Base-by-base conservation (phyloP, 371 early-diverging fungal species). In the Umbelopsis sp. region DNA sequence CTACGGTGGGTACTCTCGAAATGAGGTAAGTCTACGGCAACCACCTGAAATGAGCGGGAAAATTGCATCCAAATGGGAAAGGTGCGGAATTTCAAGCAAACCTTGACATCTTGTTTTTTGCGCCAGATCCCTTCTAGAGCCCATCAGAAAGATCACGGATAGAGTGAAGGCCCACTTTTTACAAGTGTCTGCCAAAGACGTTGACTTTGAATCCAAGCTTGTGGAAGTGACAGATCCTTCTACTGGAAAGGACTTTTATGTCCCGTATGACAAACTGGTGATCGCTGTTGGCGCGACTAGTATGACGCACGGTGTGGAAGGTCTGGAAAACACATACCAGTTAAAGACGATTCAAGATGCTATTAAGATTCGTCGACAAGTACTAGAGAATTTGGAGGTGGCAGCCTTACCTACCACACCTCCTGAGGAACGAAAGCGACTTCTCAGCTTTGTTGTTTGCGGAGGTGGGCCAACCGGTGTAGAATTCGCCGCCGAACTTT, bases 401-500 rank as follows among this genome's bases (percentile, higher is more conserved):
- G 99, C 96, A 2, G 83, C 77, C 72, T 83, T 83, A 76, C 97
- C 93, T 68, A 94, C 78, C 46, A 91, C 85, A 41, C 81, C 86
- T 0, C 88, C 86, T 1, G 87, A 87, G 38, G 96, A 97, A 70
- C 83, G 92, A 65, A 85, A 89, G 37, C 86, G 92, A 29, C 75
- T 97, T 38, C 81, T 98, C 67, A 92, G 92, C 57, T 92, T 96
- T 83, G 94, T 94, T 4, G 87, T 93, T 29, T 94, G 96, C 64
- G 95, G 95, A 44, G 96, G 96, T 67, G 92, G 90, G 2, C 92
- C 91, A 0, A 91, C 92, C 50, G 92, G 92, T 37, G 89, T 90
- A 20, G 93, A 94, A 76, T 93, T 92, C 83, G 90, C 93, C 2
- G 93, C 92, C 4, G 96, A 94, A 72, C 75, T 95, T 57, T 88